These are phyloP conservation scores for Aureobasidium sp. DNA, from an alignment of 2,329 filamentous ascomycete genomes.

Conservation along the genomic window DNA sequence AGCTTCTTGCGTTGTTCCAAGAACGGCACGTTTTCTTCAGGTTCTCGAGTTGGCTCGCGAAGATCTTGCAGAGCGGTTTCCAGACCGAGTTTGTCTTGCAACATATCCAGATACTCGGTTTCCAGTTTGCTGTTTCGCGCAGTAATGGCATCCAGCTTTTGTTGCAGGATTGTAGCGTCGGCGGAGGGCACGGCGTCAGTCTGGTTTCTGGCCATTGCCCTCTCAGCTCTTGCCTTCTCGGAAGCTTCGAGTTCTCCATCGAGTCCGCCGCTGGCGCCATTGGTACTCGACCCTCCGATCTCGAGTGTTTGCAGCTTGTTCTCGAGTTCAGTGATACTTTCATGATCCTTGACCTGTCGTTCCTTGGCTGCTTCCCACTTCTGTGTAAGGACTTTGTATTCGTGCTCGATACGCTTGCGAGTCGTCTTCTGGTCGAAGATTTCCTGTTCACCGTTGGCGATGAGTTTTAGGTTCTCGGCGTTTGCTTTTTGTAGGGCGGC, in stretches of 20 bases:
- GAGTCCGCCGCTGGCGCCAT: conserved; percentile 23
- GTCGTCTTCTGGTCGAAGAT: conserved; percentile 43
- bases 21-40: conserved; percentile 17
- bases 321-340: conserved; percentile 39
- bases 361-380: conserved; percentile 40
- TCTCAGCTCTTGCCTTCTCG: conserved; percentile 17
- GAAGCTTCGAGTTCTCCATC: conserved; percentile 33
- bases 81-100: conserved; percentile 27
- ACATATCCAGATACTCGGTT: conserved; percentile 32
- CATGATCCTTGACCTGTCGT: conserved; percentile 39
- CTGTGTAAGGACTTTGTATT: conserved; percentile 37
- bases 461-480: conserved; percentile 41
- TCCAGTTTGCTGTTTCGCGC: conserved; percentile 30
- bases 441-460: conserved; percentile 42
- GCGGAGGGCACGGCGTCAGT: neutral
- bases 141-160: conserved; percentile 31
- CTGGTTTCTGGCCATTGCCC: conserved; percentile 15
- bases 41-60: conserved; percentile 28
- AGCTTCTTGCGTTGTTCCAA: conserved; percentile 18
- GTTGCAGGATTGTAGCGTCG: conserved; percentile 28
- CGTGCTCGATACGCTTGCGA: conserved; percentile 39
- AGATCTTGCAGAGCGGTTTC: conserved; percentile 29
- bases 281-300: conserved; percentile 20
- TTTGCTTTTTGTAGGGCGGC: conserved; percentile 40
- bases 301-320: conserved; percentile 35